Conservation (phyloP, 192 early-diverging fungal species). For the Coemansia sp. region DNA sequence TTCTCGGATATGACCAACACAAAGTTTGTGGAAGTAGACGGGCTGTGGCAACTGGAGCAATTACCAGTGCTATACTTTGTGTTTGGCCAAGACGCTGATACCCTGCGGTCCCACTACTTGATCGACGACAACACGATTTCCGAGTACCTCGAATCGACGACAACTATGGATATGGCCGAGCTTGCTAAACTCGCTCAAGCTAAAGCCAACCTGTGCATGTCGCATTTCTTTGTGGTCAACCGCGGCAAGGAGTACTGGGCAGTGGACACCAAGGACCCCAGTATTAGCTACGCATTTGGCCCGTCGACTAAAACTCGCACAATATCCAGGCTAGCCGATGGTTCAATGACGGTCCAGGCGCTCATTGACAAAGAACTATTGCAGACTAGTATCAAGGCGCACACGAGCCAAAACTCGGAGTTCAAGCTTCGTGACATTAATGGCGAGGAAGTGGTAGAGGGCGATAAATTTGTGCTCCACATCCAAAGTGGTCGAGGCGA, state of each 20-base stretch:
- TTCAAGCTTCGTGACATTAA: background rate
- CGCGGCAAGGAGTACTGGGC: constrained; percentile 8
- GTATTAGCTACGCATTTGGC: background rate
- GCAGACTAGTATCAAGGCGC: background rate
- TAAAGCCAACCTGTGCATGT: background rate
- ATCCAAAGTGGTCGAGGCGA: background rate
- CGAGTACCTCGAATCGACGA: background rate
- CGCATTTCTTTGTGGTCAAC: constrained; percentile 10
- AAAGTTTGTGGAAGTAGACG: constrained; percentile 3
- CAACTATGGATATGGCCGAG: background rate
- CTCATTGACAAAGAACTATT: background rate
- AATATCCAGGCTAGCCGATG: background rate
- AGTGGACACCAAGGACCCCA: background rate
- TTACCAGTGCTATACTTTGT: constrained; percentile 12
- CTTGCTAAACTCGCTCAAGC: background rate
- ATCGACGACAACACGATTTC: constrained; percentile 9
- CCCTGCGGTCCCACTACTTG: background rate
- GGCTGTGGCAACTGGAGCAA: background rate
- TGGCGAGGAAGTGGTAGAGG: constrained; percentile 1
- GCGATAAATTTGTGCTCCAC: background rate
- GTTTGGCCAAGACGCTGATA: background rate
- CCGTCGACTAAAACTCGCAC: constrained; percentile 6
- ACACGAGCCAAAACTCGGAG: background rate
- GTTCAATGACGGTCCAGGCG: background rate
- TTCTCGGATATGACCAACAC: background rate